Percentiles rank a stretch among this genome's conserved stretches.
These are phyloP conservation scores for Xylariaceae sp. DNA, from an alignment of 2,329 filamentous ascomycete genomes.

Conservation along the genomic window DNA sequence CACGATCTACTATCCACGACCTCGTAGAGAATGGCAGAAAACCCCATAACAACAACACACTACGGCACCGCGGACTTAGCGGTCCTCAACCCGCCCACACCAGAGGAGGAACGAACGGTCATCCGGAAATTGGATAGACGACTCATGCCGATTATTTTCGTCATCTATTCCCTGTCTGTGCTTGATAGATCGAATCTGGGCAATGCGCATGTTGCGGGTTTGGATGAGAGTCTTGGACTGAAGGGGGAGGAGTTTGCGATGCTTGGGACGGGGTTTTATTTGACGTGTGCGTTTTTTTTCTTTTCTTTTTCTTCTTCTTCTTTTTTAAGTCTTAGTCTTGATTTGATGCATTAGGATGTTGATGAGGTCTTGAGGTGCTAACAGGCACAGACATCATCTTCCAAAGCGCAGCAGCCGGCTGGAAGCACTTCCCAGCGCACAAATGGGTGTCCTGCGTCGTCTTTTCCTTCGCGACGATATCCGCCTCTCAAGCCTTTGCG, in stretches of 20 bases:
- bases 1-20: too few relatives aligned
- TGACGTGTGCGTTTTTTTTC: constrained; percentile 15
- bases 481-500: constrained; percentile 38
- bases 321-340: too few relatives aligned
- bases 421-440: constrained; percentile 24
- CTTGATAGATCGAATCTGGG: constrained; percentile 31
- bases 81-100: constrained; percentile 4
- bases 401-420: constrained; percentile 16
- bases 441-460: constrained; percentile 41
- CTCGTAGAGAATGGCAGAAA: too few relatives aligned
- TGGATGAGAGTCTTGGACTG: constrained; percentile 29
- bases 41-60: too few relatives aligned
- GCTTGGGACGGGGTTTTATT: constrained; percentile 29
- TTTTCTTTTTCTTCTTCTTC: too few relatives aligned
- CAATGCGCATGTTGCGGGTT: constrained; percentile 28
- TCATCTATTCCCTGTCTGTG: constrained; percentile 32
- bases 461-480: constrained; percentile 39
- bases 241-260: constrained; percentile 24
- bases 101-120: constrained; percentile 12
- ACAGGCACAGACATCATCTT: constrained; percentile 17
- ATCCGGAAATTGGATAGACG: constrained; percentile 20
- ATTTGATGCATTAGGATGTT: too few relatives aligned
- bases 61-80: background rate
- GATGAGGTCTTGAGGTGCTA: too few relatives aligned
- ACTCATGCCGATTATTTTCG: constrained; percentile 24